Conservation (phyloP, 495 filamentous ascomycete genomes). For the Neurospora tetraspora region DNA sequence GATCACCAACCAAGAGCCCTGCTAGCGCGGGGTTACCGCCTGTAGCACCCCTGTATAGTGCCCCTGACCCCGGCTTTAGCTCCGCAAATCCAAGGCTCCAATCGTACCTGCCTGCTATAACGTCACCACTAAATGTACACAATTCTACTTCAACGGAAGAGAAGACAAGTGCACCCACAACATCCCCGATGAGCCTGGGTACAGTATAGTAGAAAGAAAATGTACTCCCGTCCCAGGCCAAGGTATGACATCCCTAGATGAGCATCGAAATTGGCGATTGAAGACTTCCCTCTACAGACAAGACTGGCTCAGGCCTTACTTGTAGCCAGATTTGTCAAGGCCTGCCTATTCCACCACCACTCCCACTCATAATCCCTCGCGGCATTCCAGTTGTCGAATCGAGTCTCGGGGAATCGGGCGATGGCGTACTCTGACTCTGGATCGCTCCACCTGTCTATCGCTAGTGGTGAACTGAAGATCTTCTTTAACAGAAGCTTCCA, state of each 20-base stretch:
- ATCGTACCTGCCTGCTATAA: neutral
- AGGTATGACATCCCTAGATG: neutral
- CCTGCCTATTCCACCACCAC: conserved; percentile 19
- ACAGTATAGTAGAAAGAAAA: neutral
- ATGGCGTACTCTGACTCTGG: neutral
- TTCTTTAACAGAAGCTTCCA: neutral
- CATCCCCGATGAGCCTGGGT: too few relatives aligned
- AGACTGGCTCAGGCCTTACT: neutral
- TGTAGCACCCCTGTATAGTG: neutral
- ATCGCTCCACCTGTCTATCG: neutral
- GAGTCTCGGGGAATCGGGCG: neutral
- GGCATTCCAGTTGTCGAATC: neutral
- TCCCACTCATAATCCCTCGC: conserved; percentile 18
- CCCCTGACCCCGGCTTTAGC: neutral
- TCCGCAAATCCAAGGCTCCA: neutral
- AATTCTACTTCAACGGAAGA: neutral
- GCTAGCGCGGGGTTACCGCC: neutral
- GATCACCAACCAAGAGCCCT: neutral
- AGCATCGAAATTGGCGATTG: neutral
- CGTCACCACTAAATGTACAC: neutral
- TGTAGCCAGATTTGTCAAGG: neutral
- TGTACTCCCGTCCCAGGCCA: neutral
- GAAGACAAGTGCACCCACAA: neutral
- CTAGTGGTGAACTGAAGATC: neutral
- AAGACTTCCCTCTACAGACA: neutral